A percentile compares a stretch with the other conserved stretches of the same genome.
phyloP scores from a whole-genome alignment of 2,329 filamentous ascomycete species.

The Colletotrichum sp. region DNA sequence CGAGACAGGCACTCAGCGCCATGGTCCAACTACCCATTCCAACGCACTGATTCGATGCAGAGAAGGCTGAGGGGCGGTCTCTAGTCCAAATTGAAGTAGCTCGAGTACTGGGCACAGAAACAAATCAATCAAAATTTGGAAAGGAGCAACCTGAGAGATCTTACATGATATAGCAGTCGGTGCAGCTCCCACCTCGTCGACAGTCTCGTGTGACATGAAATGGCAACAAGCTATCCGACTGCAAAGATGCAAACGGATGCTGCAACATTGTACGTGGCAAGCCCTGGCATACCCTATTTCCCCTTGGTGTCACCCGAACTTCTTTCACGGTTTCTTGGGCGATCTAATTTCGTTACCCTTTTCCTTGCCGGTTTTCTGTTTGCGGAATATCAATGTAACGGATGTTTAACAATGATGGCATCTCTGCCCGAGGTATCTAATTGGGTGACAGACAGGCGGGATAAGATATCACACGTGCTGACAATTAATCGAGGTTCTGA shows the following conservation, averaged over 20 bases:
- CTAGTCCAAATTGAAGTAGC: neutral
- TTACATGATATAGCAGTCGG: neutral
- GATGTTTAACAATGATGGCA: neutral
- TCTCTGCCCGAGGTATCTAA: neutral
- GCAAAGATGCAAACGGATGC: neutral
- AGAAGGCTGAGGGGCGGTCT: fast-evolving
- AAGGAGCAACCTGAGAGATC: fast-evolving
- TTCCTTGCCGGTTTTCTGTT: neutral
- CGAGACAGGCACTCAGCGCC: fast-evolving
- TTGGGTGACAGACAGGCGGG: neutral
- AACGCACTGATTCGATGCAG: neutral
- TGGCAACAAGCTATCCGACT: fast-evolving
- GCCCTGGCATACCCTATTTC: fast-evolving
- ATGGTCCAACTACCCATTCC: neutral
- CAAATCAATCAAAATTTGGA: neutral
- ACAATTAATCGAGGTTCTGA: neutral
- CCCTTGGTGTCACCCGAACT: neutral
- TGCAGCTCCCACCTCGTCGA: fast-evolving
- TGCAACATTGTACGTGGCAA: neutral
- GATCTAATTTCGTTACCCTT: fast-evolving
- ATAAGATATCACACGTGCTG: fast-evolving
- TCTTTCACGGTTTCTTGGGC: fast-evolving
- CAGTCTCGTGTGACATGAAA: fast-evolving
- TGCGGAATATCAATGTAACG: fast-evolving
- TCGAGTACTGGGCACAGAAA: neutral